Evolutionary conservation across 495 filamentous ascomycete genomes (phyloP).

Genomic region (Penicillium desertorum): DNA sequence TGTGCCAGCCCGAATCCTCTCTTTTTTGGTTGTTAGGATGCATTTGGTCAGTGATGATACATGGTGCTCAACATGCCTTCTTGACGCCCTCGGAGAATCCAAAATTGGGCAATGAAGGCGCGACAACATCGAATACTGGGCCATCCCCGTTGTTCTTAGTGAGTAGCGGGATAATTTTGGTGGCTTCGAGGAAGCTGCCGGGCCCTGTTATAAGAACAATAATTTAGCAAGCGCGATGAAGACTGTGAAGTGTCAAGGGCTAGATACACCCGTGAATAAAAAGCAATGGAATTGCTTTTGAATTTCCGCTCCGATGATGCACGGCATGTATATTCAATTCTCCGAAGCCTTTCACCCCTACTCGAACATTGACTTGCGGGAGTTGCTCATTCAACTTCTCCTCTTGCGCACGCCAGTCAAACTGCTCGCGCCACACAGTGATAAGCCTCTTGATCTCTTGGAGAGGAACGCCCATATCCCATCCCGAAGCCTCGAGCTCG

Average conservation of each 20-base stretch:
- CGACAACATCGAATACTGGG: slow-evolving; percentile 66
- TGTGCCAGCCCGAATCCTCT: slow-evolving; percentile 44
- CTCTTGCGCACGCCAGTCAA: slow-evolving; percentile 50
- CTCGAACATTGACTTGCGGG: slow-evolving; percentile 37
- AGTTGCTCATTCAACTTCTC: slow-evolving; percentile 41
- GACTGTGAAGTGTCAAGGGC: neutral
- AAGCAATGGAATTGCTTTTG: slow-evolving; percentile 57
- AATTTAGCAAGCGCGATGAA: slow-evolving; percentile 4
- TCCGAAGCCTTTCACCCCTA: slow-evolving; percentile 39
- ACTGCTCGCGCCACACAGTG: slow-evolving; percentile 46
- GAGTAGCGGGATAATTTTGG: slow-evolving; percentile 60
- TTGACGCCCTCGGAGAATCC: slow-evolving; percentile 61
- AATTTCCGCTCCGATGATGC: slow-evolving; percentile 53
- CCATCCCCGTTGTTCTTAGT: slow-evolving; percentile 39
- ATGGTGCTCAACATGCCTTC: slow-evolving; percentile 33
- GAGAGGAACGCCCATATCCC: slow-evolving; percentile 52
- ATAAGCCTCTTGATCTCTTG: slow-evolving; percentile 47
- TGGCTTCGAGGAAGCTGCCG: slow-evolving; percentile 66
- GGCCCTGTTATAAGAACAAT: slow-evolving; percentile 50
- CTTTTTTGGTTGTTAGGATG: slow-evolving; percentile 20
- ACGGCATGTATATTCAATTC: slow-evolving; percentile 48
- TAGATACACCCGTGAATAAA: slow-evolving; percentile 59
- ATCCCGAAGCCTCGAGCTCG: slow-evolving; percentile 44
- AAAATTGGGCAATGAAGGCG: slow-evolving; percentile 70
- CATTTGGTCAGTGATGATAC: neutral